These are phyloP conservation scores for Cutaneotrichosporon spelunceum DNA, from an alignment of 1,284 basidiomycete species.

Conservation along the genomic window DNA sequence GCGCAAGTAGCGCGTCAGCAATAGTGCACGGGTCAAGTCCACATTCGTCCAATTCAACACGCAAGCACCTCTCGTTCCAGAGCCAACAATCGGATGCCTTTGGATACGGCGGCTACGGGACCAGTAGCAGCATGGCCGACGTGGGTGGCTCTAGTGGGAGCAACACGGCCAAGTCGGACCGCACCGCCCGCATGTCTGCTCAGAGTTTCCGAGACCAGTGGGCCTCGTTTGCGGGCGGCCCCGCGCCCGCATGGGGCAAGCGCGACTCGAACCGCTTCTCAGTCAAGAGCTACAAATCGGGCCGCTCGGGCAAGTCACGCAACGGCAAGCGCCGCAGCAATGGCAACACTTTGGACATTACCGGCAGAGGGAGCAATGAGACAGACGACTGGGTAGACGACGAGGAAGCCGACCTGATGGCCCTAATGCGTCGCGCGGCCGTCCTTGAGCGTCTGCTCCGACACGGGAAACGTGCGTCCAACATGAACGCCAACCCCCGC, in stretches of 20 bases:
- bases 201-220: constrained; percentile 7
- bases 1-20: background rate
- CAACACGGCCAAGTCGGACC: background rate
- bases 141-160: constrained; percentile 2
- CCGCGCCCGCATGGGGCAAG: constrained; percentile 20
- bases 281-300: constrained; percentile 5
- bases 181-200: background rate
- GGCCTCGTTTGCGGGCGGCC: constrained; percentile 20
- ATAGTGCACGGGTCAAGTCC: background rate
- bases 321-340: constrained; percentile 12
- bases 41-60: background rate
- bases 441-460: constrained; percentile 40
- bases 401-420: constrained; percentile 37
- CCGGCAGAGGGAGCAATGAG: background rate
- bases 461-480: constrained; percentile 36
- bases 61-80: constrained; percentile 9
- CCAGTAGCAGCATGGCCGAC: constrained; percentile 8
- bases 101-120: background rate
- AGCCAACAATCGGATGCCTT: background rate
- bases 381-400: constrained; percentile 14
- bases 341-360: background rate
- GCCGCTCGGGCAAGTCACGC: constrained; percentile 9
- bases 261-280: constrained; percentile 18
- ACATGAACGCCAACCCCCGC: constrained; percentile 4
- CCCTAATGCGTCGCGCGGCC: constrained; percentile 37